Base-by-base conservation (phyloP, 2,329 filamentous ascomycete species). In the Talaromyces funiculosus region DNA sequence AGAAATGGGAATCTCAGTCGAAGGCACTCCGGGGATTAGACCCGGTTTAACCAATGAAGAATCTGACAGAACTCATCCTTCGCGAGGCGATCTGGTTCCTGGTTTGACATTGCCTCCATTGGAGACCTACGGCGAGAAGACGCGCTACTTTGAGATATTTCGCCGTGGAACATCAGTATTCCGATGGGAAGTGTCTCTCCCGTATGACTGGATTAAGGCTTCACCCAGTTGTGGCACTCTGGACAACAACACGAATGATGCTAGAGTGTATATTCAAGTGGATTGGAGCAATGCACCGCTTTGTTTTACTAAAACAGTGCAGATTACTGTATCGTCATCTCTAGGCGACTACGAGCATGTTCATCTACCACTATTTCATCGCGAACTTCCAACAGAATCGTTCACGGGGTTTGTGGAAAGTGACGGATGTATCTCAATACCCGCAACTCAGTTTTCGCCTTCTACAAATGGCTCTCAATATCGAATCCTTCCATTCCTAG, bases 391-490 rank as follows among this genome's bases (percentile, higher is more conserved):
- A 0, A 67, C 73, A 1, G 20, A 35, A 20, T 77, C 75, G 58
- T 88, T 87, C 71, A 77, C 73, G 7, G 86, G 86, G 3, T 88
- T 86, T 63, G 78, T 88, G 49, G 86, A 89, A 71, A 81, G 81
- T 0, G 84, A 88, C 65, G 67, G 67, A 10, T 68, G 69, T 45
- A 62, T 78, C 58, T 71, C 71, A 2, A 74, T 78, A 35, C 72
- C 75, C 63, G 49, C 58, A 16, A 58, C 62, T 10, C 60, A 61
- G 16, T 67, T 68, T 33, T 63, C 66, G 31, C 31, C 8, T 33
- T 10, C 31, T 33, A 10, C 12, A 10, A 10, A 33, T 9, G 4
- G 31, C 31, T 33, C 31, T 4, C 31, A 8, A 8, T 33, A 33
- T 33, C 31, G 12, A 4, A 33, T 33, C 7, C 8, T 33, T 33